Base-by-base conservation (phyloP, 2,329 filamentous ascomycete species). In the Phyllosticta citrichinensis region DNA sequence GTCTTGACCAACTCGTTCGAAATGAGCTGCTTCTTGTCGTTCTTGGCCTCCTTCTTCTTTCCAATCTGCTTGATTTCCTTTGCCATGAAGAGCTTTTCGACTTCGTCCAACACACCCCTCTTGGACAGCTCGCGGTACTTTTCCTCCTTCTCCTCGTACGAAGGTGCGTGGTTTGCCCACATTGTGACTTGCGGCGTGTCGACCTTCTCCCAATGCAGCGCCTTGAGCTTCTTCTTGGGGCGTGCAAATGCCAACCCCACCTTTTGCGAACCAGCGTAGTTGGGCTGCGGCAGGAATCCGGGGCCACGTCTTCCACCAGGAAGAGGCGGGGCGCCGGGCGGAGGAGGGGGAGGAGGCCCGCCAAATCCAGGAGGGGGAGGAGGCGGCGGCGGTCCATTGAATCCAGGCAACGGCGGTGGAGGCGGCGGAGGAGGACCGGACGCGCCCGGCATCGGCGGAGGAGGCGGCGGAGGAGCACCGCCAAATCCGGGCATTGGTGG, bases 151-250 rank as follows among this genome's bases (percentile, higher is more conserved):
- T 88, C 89, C 71, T 95, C 87, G 4, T 86, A 84, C n/a, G 90
- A 95, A 5, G 90, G 88, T 30, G 89, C 84, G 73, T 96, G 91
- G 8, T 85, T 82, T 35, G 91, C 92, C 93, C 93, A 97, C 68
- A 97, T 89, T 59, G 93, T 97, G 57, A 91, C 88, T 72, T 94
- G 86, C 22, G 91, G 89, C 58, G 89, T 84, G 75, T 99, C 94
- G 60, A 99, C 91, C 80, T 97, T 97, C 77, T 99, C 94, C 93
- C 94, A 97, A 78, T 99, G 94, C 67, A 99, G 82, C 62, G 93
- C 93, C 84, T 99, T 99, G 75, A 99, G 90, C 81, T 97, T 99
- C 85, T 96, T 97, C 83, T 97, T 97, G 22, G 94, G 91, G 67
- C 93, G 82, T 58, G 91, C 89, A 63, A 91, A 88, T 40, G 90